Conservation (phyloP, 768 basidiomycete genomes). For the Leccinum aurantiacum region DNA sequence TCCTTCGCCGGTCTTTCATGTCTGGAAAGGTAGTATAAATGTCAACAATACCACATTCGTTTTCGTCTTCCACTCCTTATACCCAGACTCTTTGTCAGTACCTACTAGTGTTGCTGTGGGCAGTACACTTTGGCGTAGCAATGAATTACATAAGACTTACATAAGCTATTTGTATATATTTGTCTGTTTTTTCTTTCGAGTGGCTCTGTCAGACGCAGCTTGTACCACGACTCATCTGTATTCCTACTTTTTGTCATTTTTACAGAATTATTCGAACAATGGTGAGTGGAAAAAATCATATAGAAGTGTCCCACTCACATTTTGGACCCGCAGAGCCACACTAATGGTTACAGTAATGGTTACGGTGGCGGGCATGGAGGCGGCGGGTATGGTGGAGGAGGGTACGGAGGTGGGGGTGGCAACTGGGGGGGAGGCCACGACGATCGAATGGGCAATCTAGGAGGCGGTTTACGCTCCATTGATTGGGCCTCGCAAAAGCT, state of each 20-base stretch:
- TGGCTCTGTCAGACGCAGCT: constrained; percentile 14
- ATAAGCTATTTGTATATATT: constrained; percentile 10
- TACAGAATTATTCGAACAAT: constrained; percentile 15
- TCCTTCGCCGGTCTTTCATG: neutral
- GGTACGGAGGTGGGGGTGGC: constrained; percentile 32
- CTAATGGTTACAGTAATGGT: constrained; percentile 38
- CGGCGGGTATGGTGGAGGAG: constrained; percentile 29
- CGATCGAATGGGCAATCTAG: constrained; percentile 80
- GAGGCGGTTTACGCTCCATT: constrained; percentile 75
- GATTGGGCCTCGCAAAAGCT: constrained; percentile 81
- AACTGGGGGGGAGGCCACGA: constrained; percentile 40
- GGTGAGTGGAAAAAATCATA: constrained; percentile 12
- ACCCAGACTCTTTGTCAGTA: neutral
- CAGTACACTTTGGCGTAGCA: neutral
- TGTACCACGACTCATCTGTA: constrained; percentile 23
- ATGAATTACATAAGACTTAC: constrained; percentile 7
- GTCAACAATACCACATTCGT: constrained; percentile 7
- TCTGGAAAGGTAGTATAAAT: constrained; percentile 9
- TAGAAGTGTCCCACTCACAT: neutral
- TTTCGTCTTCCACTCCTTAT: constrained; percentile 10
- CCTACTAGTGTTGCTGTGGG: neutral
- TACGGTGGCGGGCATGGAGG: constrained; percentile 34
- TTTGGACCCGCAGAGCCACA: constrained; percentile 25
- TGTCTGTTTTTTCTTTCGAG: constrained; percentile 19
- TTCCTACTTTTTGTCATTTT: neutral